Evolutionary conservation across 192 early-diverging fungal genomes (phyloP).

Genomic region (Gryganskiella cystojenkinii): DNA sequence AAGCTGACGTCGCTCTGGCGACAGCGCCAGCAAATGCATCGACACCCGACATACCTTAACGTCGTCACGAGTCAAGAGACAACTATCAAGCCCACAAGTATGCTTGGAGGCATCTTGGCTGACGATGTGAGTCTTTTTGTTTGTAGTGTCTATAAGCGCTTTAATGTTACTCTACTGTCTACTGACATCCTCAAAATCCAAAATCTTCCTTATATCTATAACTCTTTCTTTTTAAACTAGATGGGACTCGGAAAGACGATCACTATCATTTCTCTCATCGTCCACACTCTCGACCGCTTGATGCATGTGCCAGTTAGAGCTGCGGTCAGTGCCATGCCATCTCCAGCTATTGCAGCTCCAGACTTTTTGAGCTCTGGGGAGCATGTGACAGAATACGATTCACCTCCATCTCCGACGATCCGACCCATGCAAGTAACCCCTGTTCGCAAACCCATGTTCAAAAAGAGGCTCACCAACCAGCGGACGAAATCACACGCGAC

Average conservation of each 20-base stretch:
- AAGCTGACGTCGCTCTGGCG: slow-evolving; percentile 56
- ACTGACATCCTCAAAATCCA: not conserved
- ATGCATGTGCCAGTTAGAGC: slow-evolving; percentile 15
- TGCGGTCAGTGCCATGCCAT: not conserved
- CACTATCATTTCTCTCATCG: slow-evolving; percentile 63
- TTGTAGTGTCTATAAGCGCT: no score
- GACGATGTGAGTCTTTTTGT: slow-evolving; percentile 47
- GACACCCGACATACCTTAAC: slow-evolving; percentile 56
- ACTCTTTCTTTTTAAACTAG: slow-evolving; percentile 6
- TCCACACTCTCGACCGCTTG: slow-evolving; percentile 52
- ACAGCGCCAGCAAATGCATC: slow-evolving; percentile 40
- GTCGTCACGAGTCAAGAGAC: slow-evolving; percentile 61
- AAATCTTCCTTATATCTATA: not conserved
- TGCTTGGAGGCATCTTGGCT: slow-evolving; percentile 70
- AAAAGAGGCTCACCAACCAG: slow-evolving; percentile 17
- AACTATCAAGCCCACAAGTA: slow-evolving; percentile 54
- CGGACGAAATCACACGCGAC: slow-evolving; percentile 59
- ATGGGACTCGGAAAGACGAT: slow-evolving; percentile 74
- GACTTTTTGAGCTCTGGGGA: slow-evolving; percentile 27
- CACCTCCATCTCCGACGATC: slow-evolving; percentile 20
- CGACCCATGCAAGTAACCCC: slow-evolving; percentile 21
- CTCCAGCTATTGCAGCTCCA: slow-evolving; percentile 10
- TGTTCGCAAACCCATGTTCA: slow-evolving; percentile 20
- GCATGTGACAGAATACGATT: slow-evolving; percentile 45
- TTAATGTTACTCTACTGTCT: no score